These are phyloP conservation scores for Aureobasidium sp. DNA, from an alignment of 2,329 filamentous ascomycete genomes.

Conservation along the genomic window DNA sequence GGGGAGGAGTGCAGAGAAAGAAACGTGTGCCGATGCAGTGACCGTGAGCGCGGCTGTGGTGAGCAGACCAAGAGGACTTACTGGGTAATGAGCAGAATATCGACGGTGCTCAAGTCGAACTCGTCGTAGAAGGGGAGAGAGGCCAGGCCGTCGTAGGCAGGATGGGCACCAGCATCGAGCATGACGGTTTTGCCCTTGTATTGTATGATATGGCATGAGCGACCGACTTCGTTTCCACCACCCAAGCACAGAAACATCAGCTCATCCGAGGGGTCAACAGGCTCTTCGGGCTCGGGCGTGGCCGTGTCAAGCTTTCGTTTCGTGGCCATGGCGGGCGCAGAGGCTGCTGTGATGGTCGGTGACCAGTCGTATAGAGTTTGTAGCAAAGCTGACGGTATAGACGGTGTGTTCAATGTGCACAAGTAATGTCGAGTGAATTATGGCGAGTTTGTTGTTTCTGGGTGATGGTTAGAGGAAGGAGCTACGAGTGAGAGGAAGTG, in stretches of 20 bases:
- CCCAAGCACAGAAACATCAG: slow-evolving; percentile 89
- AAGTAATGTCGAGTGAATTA: background rate
- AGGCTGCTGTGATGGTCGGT: background rate
- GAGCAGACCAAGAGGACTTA: slow-evolving; percentile 50
- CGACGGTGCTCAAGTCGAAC: slow-evolving; percentile 94
- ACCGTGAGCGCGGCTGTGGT: background rate
- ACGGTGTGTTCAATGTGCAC: background rate
- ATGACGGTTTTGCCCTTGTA: slow-evolving; percentile 99
- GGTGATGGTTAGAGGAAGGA: background rate
- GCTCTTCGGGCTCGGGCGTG: slow-evolving; percentile 64
- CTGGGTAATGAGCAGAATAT: slow-evolving; percentile 97
- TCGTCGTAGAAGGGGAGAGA: slow-evolving; percentile 96
- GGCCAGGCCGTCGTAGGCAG: slow-evolving; percentile 88
- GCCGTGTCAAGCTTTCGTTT: slow-evolving; percentile 76
- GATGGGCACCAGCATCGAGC: slow-evolving; percentile 97
- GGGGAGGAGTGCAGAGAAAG: background rate
- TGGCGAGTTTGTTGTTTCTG: background rate
- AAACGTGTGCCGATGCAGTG: slow-evolving; percentile 7
- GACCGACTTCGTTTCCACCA: slow-evolving; percentile 92
- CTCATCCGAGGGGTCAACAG: slow-evolving; percentile 87
- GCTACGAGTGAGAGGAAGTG: background rate
- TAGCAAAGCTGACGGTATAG: background rate
- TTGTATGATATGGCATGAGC: slow-evolving; percentile 95
- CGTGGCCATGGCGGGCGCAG: slow-evolving; percentile 60
- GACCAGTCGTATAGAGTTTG: background rate